Base-by-base conservation (phyloP, 345 rosid species). In the Schrenkiella parvula region DNA sequence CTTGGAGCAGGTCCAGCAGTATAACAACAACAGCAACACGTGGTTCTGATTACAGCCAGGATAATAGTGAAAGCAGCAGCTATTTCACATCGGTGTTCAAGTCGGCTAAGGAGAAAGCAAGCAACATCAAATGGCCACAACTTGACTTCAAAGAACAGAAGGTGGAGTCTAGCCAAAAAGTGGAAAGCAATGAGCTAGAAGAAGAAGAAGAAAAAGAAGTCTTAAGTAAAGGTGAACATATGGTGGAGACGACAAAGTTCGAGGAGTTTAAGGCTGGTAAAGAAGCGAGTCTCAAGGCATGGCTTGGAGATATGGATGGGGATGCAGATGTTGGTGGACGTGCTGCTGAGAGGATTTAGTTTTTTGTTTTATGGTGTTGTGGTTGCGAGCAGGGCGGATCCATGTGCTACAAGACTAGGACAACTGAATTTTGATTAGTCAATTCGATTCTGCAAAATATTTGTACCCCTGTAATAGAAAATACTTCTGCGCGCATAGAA, bases 281-380 rank as follows among this genome's bases (percentile, higher is more conserved):
- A 81, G 90, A 86, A 83, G 90, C 92, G 29, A 85, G 88, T 75
- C 79, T 91, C 29, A 83, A 89, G 79, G 91, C 87, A 70, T 95
- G 98, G 96, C 77, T 89, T 78, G 85, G 81, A 72, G 87, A 72
- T 68, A 54, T 77, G 58, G 82, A 73, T 71, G 79, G 70, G 39
- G 72, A 74, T 54, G 72, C 31, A 15, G 68, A 23, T 50, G 76
- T 21, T 17, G 80, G 44, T 64, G 68, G 28, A 21, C 58, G 44
- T 54, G 43, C 52, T 26, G 70, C 70, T 2, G 75, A 61, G 70
- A 69, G 52, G 46, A 62, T 75, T 32, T 62, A 68, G 28, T 1
- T 3, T 6, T 26, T 38, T 64, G 22, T 50, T 18, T 48, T 6
- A n/a, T 46, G 50, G 13, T 9, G 22, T 13, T 19, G 55, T 21